phyloP scores from a whole-genome alignment of 2,329 filamentous ascomycete species.

The Aspergillus sp. region DNA sequence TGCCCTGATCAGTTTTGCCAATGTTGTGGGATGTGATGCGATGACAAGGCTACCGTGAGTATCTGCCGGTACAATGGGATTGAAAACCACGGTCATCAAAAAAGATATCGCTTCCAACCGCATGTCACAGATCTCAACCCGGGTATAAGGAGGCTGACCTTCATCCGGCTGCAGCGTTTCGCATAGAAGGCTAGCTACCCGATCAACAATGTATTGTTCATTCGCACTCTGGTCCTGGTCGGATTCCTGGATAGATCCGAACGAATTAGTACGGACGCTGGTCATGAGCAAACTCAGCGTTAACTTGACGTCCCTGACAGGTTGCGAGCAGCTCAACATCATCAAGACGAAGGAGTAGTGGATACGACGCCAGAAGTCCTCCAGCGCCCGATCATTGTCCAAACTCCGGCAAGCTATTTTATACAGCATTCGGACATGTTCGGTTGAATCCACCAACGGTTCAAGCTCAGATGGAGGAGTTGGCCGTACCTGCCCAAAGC shows the following conservation, averaged over 20 bases:
- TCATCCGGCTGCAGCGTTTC: conserved; percentile 51
- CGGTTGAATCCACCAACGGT: conserved; percentile 53
- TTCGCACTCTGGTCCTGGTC: conserved; percentile 40
- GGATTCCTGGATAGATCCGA: conserved; percentile 53
- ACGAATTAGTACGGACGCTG: conserved; percentile 53
- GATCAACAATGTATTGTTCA: conserved; percentile 54
- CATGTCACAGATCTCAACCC: conserved; percentile 41
- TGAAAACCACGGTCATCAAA: conserved; percentile 43
- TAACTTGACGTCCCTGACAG: conserved; percentile 55
- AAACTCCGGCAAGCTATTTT: conserved; percentile 51
- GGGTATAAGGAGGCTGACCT: conserved; percentile 40
- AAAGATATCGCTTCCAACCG: conserved; percentile 46
- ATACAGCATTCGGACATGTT: conserved; percentile 56
- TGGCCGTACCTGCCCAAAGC: conserved; percentile 37
- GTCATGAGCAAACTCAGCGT: conserved; percentile 57
- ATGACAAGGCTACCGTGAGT: conserved; percentile 63
- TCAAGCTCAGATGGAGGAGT: conserved; percentile 45
- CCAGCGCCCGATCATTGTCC: conserved; percentile 41
- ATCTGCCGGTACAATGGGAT: conserved; percentile 58
- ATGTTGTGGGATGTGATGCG: conserved; percentile 64
- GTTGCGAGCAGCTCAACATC: conserved; percentile 59
- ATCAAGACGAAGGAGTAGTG: conserved; percentile 58
- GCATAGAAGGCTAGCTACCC: conserved; percentile 57
- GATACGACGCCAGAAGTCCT: conserved; percentile 57
- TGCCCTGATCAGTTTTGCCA: conserved; percentile 73